A percentile compares a stretch with the other conserved stretches of the same genome.
These are phyloP conservation scores for Lasiodiplodia citricola DNA, from an alignment of 2,329 filamentous ascomycete species.

Conservation along the genomic window DNA sequence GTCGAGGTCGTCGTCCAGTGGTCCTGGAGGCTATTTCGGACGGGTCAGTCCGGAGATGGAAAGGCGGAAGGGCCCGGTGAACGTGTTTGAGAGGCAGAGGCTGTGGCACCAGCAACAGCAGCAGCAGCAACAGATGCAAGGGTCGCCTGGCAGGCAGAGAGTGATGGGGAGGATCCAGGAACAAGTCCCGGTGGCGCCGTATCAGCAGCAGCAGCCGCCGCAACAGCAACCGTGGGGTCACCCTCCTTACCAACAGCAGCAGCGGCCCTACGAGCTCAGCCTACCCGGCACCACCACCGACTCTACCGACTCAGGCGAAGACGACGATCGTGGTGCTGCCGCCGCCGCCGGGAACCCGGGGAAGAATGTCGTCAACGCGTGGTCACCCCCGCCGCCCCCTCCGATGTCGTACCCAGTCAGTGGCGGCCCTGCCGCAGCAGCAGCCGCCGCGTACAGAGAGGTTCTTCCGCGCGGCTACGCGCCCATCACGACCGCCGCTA, in stretches of 20 bases:
- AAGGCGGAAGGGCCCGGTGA: slow-evolving; percentile 4
- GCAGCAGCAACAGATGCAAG: slow-evolving; percentile 20
- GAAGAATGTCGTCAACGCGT: not conserved
- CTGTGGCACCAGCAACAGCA: slow-evolving; percentile 29
- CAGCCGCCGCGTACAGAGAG: slow-evolving; percentile 38
- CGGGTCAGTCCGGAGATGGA: slow-evolving; percentile 24
- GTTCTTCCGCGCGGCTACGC: slow-evolving; percentile 39
- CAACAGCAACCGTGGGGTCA: not conserved
- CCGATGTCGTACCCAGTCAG: not conserved
- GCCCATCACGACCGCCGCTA: not conserved
- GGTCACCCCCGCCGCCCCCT: not conserved
- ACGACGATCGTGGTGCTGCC: not conserved
- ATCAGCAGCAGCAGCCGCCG: not conserved
- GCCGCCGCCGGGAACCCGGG: not conserved
- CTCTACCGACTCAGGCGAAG: slow-evolving; percentile 21
- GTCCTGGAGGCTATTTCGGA: slow-evolving; percentile 4
- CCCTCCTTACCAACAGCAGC: slow-evolving; percentile 7
- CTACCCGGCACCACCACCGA: slow-evolving; percentile 24
- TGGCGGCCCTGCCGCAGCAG: not conserved
- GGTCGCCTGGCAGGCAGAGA: slow-evolving; percentile 14
- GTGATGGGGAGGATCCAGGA: slow-evolving; percentile 45
- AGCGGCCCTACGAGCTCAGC: slow-evolving; percentile 23
- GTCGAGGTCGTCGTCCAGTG: not conserved
- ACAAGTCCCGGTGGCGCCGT: not conserved
- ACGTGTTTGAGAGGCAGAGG: slow-evolving; percentile 30